Percentiles rank a stretch among this genome's conserved stretches.
phyloP scores from a whole-genome alignment of 2,329 filamentous ascomycete species.

The Diaporthe australafricana region DNA sequence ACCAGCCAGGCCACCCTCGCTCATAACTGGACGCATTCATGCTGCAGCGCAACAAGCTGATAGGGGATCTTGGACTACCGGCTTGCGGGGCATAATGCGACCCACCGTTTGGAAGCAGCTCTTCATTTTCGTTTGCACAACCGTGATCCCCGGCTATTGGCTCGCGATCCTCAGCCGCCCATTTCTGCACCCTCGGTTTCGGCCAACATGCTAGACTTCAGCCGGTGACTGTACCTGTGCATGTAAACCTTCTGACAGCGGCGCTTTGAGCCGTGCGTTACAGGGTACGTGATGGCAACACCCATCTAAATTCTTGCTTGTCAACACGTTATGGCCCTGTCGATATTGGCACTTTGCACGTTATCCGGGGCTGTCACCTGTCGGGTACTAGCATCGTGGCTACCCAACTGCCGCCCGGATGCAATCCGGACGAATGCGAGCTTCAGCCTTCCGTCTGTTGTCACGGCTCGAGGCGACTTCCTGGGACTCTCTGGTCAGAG shows the following conservation, averaged over 20 bases:
- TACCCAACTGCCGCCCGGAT: slow-evolving; percentile 30
- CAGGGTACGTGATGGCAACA: not conserved
- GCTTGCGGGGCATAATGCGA: slow-evolving; percentile 28
- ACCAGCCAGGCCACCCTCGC: slow-evolving; percentile 13
- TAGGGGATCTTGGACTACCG: slow-evolving; percentile 1
- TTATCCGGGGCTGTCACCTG: not conserved
- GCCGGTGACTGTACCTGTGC: not conserved
- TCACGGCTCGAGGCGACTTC: not conserved
- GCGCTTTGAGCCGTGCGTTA: not conserved
- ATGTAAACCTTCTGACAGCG: not conserved
- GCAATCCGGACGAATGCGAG: slow-evolving; percentile 6
- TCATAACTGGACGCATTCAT: not conserved
- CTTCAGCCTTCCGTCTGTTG: not conserved
- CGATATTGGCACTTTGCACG: slow-evolving; percentile 8
- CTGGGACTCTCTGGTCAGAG: not conserved
- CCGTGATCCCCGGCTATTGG: not conserved
- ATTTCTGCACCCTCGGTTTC: not conserved
- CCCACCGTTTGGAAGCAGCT: slow-evolving; percentile 27
- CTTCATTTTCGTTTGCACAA: slow-evolving; percentile 36
- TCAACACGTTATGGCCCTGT: not conserved
- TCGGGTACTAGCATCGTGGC: slow-evolving; percentile 15
- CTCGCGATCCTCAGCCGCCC: not conserved
- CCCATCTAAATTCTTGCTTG: not conserved
- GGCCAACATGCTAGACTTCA: not conserved
- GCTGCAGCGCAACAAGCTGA: not conserved